Evolutionary conservation across 1,284 basidiomycete genomes (phyloP).

Genomic region (Cryptococcus sp.): DNA sequence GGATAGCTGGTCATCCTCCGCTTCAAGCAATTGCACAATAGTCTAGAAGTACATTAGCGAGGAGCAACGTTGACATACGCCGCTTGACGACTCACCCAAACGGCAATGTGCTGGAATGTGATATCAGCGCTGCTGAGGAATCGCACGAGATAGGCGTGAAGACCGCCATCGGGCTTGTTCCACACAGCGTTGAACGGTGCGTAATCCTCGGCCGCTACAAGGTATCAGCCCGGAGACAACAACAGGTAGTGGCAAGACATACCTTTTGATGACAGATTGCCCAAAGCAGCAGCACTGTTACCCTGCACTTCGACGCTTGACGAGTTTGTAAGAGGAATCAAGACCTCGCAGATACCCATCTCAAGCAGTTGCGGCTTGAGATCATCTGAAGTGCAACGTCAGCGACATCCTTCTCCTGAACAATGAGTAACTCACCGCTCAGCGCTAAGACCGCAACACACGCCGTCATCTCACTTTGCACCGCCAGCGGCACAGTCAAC

Average conservation of each 20-base stretch:
- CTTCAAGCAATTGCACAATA: constrained; percentile 94
- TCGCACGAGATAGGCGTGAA: constrained; percentile 91
- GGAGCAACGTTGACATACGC: constrained; percentile 1
- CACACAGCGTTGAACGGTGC: constrained; percentile 97
- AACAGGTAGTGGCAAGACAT: constrained; percentile 3
- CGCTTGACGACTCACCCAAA: constrained; percentile 64
- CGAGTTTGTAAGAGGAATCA: constrained; percentile 95
- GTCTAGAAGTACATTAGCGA: constrained; percentile 56
- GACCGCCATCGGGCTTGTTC: constrained; percentile 95
- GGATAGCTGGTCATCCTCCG: constrained; percentile 85
- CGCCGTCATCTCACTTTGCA: constrained; percentile 99
- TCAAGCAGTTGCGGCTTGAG: constrained; percentile 92
- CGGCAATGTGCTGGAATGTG: constrained; percentile 99
- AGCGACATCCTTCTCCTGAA: neutral
- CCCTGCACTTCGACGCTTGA: constrained; percentile 97
- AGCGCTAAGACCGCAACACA: constrained; percentile 93
- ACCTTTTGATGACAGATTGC: constrained; percentile 97
- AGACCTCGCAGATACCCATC: constrained; percentile 97
- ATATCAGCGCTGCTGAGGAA: constrained; percentile 93
- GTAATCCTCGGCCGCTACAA: constrained; percentile 80
- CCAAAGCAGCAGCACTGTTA: constrained; percentile 95
- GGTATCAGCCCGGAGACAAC: neutral
- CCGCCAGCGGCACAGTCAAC: constrained; percentile 89
- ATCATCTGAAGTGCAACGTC: constrained; percentile 64
- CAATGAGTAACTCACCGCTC: constrained; percentile 65